Percentiles rank a stretch among this genome's conserved stretches.
Evolutionary conservation across 2,329 filamentous ascomycete species (phyloP).

Genomic region (Fusarium dlaminii): DNA sequence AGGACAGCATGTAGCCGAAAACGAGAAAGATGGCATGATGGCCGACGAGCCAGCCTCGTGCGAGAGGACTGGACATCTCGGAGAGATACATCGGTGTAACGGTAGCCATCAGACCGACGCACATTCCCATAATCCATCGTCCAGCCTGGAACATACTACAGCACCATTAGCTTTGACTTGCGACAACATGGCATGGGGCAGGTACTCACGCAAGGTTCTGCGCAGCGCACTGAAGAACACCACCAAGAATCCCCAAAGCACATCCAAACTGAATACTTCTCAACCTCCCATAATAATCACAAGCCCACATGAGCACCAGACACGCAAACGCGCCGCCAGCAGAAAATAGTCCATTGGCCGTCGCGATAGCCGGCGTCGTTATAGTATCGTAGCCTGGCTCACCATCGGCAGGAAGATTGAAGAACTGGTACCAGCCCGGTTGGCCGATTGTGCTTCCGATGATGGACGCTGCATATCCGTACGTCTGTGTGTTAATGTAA

Average conservation of each 20-base stretch:
- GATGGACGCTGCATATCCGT: slow-evolving; percentile 61
- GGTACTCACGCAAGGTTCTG: slow-evolving; percentile 51
- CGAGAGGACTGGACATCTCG: slow-evolving; percentile 49
- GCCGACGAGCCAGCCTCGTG: slow-evolving; percentile 60
- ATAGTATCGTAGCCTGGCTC: slow-evolving; percentile 56
- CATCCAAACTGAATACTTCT: slow-evolving; percentile 58
- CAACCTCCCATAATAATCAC: slow-evolving; percentile 54
- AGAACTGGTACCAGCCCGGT: slow-evolving; percentile 61
- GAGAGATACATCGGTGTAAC: slow-evolving; percentile 50
- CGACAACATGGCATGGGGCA: fast-evolving
- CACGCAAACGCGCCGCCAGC: slow-evolving; percentile 58
- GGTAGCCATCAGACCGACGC: slow-evolving; percentile 50
- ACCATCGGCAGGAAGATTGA: slow-evolving; percentile 55
- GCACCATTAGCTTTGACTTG: neutral
- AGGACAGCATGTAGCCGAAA: slow-evolving; percentile 56
- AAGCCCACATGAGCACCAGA: slow-evolving; percentile 60
- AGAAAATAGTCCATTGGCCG: slow-evolving; percentile 59
- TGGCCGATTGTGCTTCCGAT: slow-evolving; percentile 63
- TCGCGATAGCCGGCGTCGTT: slow-evolving; percentile 58
- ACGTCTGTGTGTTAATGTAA: slow-evolving; percentile 49
- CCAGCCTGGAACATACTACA: slow-evolving; percentile 52
- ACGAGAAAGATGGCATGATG: slow-evolving; percentile 59
- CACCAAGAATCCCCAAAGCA: slow-evolving; percentile 55
- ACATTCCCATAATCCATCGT: slow-evolving; percentile 56
- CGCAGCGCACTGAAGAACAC: slow-evolving; percentile 57